These are phyloP conservation scores for Brettanomyces anomalus DNA, from an alignment of 805 yeast genomes.

Conservation along the genomic window DNA sequence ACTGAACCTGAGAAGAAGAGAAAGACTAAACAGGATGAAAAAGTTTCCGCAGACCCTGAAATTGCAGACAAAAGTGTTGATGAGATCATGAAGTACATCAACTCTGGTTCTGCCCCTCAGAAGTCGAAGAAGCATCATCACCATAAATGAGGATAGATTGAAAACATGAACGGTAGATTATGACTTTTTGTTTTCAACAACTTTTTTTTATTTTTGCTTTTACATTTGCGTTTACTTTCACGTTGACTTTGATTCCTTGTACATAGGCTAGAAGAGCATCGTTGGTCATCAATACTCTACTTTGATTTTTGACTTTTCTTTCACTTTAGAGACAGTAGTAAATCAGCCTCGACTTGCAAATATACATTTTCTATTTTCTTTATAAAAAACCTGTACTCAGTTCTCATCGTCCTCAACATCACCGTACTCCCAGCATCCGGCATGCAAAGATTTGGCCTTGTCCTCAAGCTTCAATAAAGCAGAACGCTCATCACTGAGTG, in stretches of 20 bases:
- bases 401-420: conserved; percentile 54
- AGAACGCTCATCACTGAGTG: conserved; percentile 28
- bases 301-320: too few species aligned
- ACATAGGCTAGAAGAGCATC: too few species aligned
- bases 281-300: too few species aligned
- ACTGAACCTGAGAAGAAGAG: conserved; percentile 15
- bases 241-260: too few species aligned
- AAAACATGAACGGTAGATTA: conserved; percentile 2
- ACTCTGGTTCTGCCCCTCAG: conserved; percentile 35
- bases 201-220: conserved; percentile 5
- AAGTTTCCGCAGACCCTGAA: conserved; percentile 34
- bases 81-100: conserved; percentile 63
- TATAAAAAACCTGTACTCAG: too few species aligned
- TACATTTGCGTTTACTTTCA: too few species aligned
- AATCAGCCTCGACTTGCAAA: too few species aligned
- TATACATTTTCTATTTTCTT: too few species aligned
- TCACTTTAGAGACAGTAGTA: too few species aligned
- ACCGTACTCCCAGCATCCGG: conserved; percentile 72
- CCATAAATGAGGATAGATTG: conserved; percentile 11
- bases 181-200: too few species aligned
- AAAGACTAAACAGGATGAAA: conserved; percentile 25
- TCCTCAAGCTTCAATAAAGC: conserved; percentile 35
- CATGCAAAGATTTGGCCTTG: conserved; percentile 39
- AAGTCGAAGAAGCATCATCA: conserved; percentile 22
- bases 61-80: conserved; percentile 61